Evolutionary conservation across 305 asterid genomes (phyloP), one percentile per base, ranked within the genome.

Genomic region (Ajuga reptans): DNA sequence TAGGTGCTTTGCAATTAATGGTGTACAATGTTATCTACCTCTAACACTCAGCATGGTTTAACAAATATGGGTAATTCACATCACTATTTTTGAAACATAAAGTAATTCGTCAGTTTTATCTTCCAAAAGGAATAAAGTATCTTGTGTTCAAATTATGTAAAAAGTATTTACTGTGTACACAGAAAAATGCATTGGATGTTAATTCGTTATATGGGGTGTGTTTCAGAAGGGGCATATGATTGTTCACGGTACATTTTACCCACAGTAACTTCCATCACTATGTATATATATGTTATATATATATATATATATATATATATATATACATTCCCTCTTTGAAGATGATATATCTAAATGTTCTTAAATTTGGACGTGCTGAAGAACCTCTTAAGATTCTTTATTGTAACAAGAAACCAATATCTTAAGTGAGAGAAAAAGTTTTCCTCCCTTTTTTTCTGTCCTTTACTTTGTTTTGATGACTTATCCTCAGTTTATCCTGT

Each of bases 181-280:
- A 10, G n/a, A 46, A 29, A 73, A 57, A 46, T 66, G 63, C 53
- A 31, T 16, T 69, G 76, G 8, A 57, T 64, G 59, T 68, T 63
- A 37, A 53, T 43, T 27, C 49, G 53, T 49, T 21, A 8, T 41
- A 31, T 64, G 12, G 24, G 74, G 14, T 18, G 12, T 62, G 60
- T 17, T 55, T 75, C 11, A 5, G 9, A 49, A 71, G 50, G 63
- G 58, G 45, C 54, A 29, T n/a, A 34, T 17, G 63, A 17, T 66
- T 66, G 52, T 27, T 66, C 21, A 17, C 10, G 29, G 31, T 24
- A 49, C 63, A 15, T 71, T 41, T 59, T 45, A 29, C 75, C 63
- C 37, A 59, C 11, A 45, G 34, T 43, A 21, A 21, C 27, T 21
- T 21, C 27, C 27, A 21, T 21, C 27, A 21, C 27, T 21, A 21